Conservation (phyloP, 164 flowering plant species). For the Protea cynaroides region DNA sequence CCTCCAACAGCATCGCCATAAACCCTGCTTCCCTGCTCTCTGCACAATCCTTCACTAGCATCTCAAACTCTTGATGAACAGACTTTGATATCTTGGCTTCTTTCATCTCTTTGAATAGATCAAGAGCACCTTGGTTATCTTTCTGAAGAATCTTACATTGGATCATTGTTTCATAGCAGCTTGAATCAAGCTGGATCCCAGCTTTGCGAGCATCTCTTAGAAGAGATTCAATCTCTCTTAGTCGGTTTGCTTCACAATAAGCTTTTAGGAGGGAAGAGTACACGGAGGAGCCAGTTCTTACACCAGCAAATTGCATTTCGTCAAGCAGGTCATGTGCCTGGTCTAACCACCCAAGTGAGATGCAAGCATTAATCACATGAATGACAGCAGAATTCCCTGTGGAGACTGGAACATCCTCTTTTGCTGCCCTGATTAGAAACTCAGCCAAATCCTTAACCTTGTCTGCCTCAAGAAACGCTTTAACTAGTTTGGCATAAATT, state of each 20-base stretch:
- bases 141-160: constrained; percentile 56
- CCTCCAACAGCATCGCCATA: constrained; percentile 75
- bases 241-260: constrained; percentile 59
- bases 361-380: constrained; percentile 75
- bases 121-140: constrained; percentile 73
- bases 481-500: no score
- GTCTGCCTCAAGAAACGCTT: no score
- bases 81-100: constrained; percentile 56
- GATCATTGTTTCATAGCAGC: constrained; percentile 70
- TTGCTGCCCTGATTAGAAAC: constrained; percentile 70
- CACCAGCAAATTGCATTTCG: constrained; percentile 77
- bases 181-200: constrained; percentile 80
- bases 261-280: constrained; percentile 80
- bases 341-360: constrained; percentile 78
- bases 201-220: constrained; percentile 76
- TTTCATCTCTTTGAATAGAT: constrained; percentile 88
- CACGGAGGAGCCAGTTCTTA: constrained; percentile 57
- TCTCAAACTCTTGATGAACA: constrained; percentile 51
- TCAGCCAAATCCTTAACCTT: constrained; percentile 23
- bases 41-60: constrained; percentile 45
- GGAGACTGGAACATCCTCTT: constrained; percentile 60
- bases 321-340: constrained; percentile 90
- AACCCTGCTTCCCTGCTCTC: constrained; percentile 47
- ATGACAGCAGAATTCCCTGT: constrained; percentile 61
- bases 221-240: constrained; percentile 49